Conservation (phyloP, 2,329 filamentous ascomycete species). For the Colletotrichum graminicola region DNA sequence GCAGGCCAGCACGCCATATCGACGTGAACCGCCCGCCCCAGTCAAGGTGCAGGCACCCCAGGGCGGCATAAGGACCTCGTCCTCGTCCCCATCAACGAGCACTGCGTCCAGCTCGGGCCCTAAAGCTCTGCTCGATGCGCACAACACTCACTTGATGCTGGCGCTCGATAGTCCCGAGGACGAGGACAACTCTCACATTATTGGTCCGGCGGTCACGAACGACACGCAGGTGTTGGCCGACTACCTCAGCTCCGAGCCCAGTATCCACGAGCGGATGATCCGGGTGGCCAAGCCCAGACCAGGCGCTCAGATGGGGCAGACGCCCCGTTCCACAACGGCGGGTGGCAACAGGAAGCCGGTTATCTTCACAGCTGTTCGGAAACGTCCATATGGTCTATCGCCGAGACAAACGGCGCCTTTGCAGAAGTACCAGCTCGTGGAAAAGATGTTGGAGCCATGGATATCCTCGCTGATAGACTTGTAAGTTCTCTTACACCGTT, state of each 20-base stretch:
- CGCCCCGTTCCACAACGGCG: constrained; percentile 25
- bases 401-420: constrained; percentile 54
- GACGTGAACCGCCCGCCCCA: constrained; percentile 29
- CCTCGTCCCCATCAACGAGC: constrained; percentile 27
- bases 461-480: constrained; percentile 62
- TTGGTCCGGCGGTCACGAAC: constrained; percentile 69
- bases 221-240: constrained; percentile 73
- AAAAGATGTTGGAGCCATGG: constrained; percentile 70
- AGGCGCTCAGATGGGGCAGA: constrained; percentile 22
- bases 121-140: constrained; percentile 25
- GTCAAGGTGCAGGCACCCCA: constrained; percentile 9
- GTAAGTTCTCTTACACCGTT: constrained; percentile 47
- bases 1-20: constrained; percentile 24
- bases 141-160: constrained; percentile 45
- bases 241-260: constrained; percentile 58
- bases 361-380: constrained; percentile 61
- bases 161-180: constrained; percentile 50
- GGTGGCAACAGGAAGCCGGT: constrained; percentile 50
- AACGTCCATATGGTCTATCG: constrained; percentile 58
- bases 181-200: constrained; percentile 64
- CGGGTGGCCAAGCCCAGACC: constrained; percentile 41
- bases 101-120: constrained; percentile 31
- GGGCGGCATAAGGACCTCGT: constrained; percentile 9
- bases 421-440: constrained; percentile 66
- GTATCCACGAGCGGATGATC: constrained; percentile 48